phyloP scores from a whole-genome alignment of 345 rosid species.

The Populus davidiana region DNA sequence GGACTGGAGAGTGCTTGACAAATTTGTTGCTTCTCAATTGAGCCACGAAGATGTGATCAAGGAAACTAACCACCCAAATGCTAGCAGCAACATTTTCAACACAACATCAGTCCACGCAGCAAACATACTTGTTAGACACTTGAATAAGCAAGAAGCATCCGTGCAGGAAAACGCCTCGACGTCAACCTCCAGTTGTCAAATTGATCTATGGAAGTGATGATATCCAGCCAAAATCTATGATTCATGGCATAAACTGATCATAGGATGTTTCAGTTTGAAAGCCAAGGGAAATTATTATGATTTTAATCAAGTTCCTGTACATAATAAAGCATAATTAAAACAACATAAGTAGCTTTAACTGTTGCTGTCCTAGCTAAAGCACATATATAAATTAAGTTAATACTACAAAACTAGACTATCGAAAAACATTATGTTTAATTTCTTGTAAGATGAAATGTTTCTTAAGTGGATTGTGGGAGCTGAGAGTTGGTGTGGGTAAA shows the following conservation, averaged over 20 bases:
- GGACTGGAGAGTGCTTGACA: conserved; percentile 95
- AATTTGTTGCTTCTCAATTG: conserved; percentile 95
- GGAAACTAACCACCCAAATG: conserved; percentile 30
- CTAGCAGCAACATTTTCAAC: conserved; percentile 18
- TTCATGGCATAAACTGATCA: conserved; percentile 30
- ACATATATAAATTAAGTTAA: conserved; percentile 13
- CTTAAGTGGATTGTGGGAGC: background rate
- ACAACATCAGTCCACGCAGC: conserved; percentile 36
- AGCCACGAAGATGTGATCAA: conserved; percentile 66
- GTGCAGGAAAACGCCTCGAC: conserved; percentile 56
- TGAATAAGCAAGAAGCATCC: conserved; percentile 35
- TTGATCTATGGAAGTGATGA: conserved; percentile 77
- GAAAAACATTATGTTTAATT: background rate
- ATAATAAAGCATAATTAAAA: conserved; percentile 25
- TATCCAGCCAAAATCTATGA: background rate
- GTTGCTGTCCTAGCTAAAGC: conserved; percentile 15
- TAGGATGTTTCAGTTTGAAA: conserved; percentile 27
- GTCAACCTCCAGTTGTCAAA: conserved; percentile 58
- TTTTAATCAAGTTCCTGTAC: conserved; percentile 38
- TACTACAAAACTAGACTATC: conserved; percentile 1
- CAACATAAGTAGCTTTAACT: conserved; percentile 20
- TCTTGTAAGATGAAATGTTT: conserved; percentile 6
- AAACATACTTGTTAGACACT: conserved; percentile 15
- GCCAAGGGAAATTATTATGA: conserved; percentile 7
- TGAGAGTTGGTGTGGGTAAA: background rate